These are phyloP conservation scores for Lasiodiplodia sp. DNA, from an alignment of 2,329 filamentous ascomycete species.

Conservation along the genomic window DNA sequence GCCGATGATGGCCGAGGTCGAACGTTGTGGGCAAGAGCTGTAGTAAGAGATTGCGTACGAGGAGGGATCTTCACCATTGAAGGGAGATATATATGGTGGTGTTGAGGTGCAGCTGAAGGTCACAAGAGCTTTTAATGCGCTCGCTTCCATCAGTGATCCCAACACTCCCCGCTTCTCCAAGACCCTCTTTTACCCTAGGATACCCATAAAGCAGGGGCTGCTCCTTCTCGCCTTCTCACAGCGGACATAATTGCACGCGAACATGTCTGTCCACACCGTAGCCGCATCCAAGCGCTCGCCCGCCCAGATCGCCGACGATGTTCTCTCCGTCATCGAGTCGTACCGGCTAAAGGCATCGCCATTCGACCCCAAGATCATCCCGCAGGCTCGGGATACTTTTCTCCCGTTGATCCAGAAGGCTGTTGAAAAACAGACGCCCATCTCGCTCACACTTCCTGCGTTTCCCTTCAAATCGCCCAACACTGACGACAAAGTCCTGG, in stretches of 20 bases:
- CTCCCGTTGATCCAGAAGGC: slow-evolving; percentile 32
- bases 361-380: slow-evolving; percentile 27
- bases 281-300: slow-evolving; percentile 1
- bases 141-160: no score
- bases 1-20: neutral
- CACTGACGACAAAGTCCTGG: slow-evolving; percentile 61
- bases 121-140: neutral
- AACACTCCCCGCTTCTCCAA: neutral
- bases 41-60: slow-evolving; percentile 4
- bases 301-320: slow-evolving; percentile 16
- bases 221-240: slow-evolving; percentile 4
- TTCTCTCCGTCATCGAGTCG: slow-evolving; percentile 29
- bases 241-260: neutral
- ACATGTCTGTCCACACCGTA: slow-evolving; percentile 24
- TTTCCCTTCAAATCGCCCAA: slow-evolving; percentile 71
- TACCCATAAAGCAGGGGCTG: neutral
- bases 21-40: slow-evolving; percentile 10
- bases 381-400: slow-evolving; percentile 24
- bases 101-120: neutral
- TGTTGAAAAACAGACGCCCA: slow-evolving; percentile 38
- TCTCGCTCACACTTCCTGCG: slow-evolving; percentile 56
- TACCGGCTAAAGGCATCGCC: slow-evolving; percentile 26
- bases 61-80: neutral
- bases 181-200: slow-evolving; percentile 1
- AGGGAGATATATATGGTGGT: slow-evolving; percentile 1